phyloP scores from a whole-genome alignment of 148 eudicot species.

The Cornus suecica region DNA sequence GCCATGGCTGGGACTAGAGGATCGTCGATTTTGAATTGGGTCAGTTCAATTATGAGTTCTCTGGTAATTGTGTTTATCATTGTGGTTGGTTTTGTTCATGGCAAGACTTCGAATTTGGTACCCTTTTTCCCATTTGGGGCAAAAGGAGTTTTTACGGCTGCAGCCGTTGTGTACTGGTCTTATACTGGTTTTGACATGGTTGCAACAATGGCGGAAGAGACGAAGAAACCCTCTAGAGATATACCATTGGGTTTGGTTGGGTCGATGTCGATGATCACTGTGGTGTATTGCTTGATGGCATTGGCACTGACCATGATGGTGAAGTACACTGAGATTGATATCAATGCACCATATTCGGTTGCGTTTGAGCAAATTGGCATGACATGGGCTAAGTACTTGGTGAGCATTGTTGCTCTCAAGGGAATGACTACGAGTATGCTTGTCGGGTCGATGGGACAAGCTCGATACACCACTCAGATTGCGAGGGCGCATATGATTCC shows the following conservation, averaged over 20 bases:
- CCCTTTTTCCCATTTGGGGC: conserved; percentile 85
- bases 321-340: conserved; percentile 68
- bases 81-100: conserved; percentile 64
- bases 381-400: conserved; percentile 91
- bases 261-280: conserved; percentile 71
- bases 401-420: conserved; percentile 67
- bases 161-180: conserved; percentile 92
- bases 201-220: conserved; percentile 94
- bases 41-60: conserved; percentile 55
- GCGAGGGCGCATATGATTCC: conserved; percentile 95
- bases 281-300: conserved; percentile 84
- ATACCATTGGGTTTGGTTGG: conserved; percentile 87
- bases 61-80: conserved; percentile 63
- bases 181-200: conserved; percentile 93
- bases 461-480: conserved; percentile 88
- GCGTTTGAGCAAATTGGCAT: conserved; percentile 73
- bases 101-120: conserved; percentile 48
- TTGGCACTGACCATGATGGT: conserved; percentile 70
- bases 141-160: conserved; percentile 70
- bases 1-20: conserved; percentile 67
- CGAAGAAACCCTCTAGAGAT: conserved; percentile 64
- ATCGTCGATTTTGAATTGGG: conserved; percentile 62
- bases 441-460: conserved; percentile 84
- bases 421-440: conserved; percentile 94
- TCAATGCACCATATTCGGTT: conserved; percentile 74